Evolutionary conservation across 371 early-diverging fungal genomes (phyloP), one percentile per base, ranked within the genome.

Genomic region (Amoeboaphelidium protococcarum): DNA sequence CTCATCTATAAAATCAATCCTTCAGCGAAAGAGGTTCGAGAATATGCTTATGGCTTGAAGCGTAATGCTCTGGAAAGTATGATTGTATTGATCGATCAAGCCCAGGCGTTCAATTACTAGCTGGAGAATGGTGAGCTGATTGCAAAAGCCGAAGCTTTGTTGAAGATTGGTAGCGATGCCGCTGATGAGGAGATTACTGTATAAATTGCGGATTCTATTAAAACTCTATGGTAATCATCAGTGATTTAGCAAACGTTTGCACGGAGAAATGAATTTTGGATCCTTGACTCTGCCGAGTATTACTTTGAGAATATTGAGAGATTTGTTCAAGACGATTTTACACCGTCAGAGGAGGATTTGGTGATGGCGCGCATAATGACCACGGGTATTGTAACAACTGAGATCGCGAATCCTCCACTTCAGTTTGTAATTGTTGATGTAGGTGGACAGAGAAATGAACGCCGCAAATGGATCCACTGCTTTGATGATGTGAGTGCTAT

Each of bases 381-480:
- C 6, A 52, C 52, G 0, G 52, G 52, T 21, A 51, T 51, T 23
- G 16, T 44, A 20, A 37, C 37, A 44, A 51, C 50, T 1, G 52
- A 51, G 1, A n/a, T 51, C 21, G 26, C 44, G 21, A 26, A 42
- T 52, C 24, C 44, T 6, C 52, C 52, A 13, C 26, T 42, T 23
- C 21, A 41, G 6, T 49, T 51, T 37, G 25, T 21, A n/a, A 23
- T 22, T 25, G 26, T 50, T 37, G 25, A 26, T 25, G 55, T 55
- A 16, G 55, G 55, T 25, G 55, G 55, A 25, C 55, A 55, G 27
- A 55, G 55, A 13, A 52, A 41, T 42, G 55, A 55, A 43, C 43
- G 55, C 6, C 51, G 47, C 23, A 58, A 58, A 41, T 55, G 55
- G 55, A 57, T 55, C 22, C 57, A 58, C 58, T 25, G 20, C 25